These are phyloP conservation scores for Epichloe scottii DNA, from an alignment of 2,329 filamentous ascomycete species.

Conservation along the genomic window DNA sequence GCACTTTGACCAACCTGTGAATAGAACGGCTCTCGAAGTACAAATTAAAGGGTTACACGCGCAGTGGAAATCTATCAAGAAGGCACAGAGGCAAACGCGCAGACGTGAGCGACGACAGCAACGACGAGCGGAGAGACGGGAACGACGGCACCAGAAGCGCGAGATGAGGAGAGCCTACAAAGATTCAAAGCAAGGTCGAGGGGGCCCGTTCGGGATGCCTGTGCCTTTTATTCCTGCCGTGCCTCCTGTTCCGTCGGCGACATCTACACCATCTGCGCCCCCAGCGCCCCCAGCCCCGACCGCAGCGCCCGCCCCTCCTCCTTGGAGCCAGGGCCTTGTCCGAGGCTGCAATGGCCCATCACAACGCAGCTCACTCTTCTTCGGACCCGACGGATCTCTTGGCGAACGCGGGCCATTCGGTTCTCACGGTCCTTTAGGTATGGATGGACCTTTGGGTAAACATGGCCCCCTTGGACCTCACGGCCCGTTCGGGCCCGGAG, in stretches of 20 bases:
- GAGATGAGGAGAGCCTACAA: slow-evolving; percentile 19
- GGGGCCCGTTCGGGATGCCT: slow-evolving; percentile 1
- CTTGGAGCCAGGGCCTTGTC: not conserved
- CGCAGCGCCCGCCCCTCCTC: not conserved
- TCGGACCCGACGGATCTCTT: not conserved
- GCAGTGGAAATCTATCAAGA: slow-evolving; percentile 27
- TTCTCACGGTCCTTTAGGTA: no score
- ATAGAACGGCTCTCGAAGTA: slow-evolving; percentile 24
- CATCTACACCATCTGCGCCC: slow-evolving; percentile 1
- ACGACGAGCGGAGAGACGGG: slow-evolving; percentile 20
- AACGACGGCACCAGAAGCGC: slow-evolving; percentile 18
- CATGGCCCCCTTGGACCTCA: not conserved
- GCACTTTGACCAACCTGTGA: slow-evolving; percentile 2
- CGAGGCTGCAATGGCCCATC: not conserved
- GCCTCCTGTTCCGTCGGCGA: not conserved
- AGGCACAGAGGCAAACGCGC: slow-evolving; percentile 17
- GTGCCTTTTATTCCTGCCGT: slow-evolving; percentile 3
- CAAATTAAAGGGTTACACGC: slow-evolving; percentile 32
- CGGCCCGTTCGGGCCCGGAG: not conserved
- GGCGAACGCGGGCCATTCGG: not conserved
- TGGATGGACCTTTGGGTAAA: no score
- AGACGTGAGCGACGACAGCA: slow-evolving; percentile 17
- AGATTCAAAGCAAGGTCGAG: slow-evolving; percentile 16
- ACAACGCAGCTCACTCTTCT: not conserved
- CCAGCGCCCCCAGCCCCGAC: not conserved